These are phyloP conservation scores for Ceratocystis ficicola DNA, from an alignment of 2,329 filamentous ascomycete species.

Conservation along the genomic window DNA sequence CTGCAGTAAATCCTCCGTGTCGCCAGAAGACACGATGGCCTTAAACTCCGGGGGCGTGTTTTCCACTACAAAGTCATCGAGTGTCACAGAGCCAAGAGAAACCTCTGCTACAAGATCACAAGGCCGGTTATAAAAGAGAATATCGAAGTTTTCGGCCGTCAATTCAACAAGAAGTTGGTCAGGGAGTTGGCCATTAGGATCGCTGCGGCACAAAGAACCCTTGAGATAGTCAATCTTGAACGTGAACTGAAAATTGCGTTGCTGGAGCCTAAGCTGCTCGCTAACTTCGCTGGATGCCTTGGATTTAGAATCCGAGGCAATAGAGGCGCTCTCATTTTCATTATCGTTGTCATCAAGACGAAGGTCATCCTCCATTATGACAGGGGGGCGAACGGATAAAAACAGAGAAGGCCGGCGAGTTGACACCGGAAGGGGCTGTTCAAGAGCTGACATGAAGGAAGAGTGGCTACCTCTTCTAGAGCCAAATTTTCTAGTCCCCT, in stretches of 20 bases:
- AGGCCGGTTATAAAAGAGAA: slow-evolving; percentile 76
- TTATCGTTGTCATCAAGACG: slow-evolving; percentile 56
- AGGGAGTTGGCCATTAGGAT: slow-evolving; percentile 60
- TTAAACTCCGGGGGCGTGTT: slow-evolving; percentile 84
- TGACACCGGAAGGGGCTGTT: slow-evolving; percentile 16
- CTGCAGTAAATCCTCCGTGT: slow-evolving; percentile 57
- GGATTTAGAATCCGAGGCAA: slow-evolving; percentile 36
- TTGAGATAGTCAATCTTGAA: slow-evolving; percentile 92
- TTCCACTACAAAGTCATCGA: slow-evolving; percentile 83
- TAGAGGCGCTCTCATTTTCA: slow-evolving; percentile 52
- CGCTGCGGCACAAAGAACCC: slow-evolving; percentile 80
- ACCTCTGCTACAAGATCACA: slow-evolving; percentile 93
- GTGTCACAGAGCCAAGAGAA: slow-evolving; percentile 68
- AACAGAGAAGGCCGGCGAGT: slow-evolving; percentile 42
- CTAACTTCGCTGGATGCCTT: slow-evolving; percentile 33
- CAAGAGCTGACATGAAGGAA: slow-evolving; percentile 22
- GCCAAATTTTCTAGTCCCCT: not conserved
- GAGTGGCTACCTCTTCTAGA: slow-evolving; percentile 20
- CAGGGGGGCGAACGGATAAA: slow-evolving; percentile 56
- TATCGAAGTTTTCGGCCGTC: slow-evolving; percentile 74
- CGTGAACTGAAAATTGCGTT: slow-evolving; percentile 89
- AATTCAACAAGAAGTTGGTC: slow-evolving; percentile 82
- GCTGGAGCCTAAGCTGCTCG: slow-evolving; percentile 50
- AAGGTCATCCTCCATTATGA: slow-evolving; percentile 68
- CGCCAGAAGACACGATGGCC: slow-evolving; percentile 83